Evolutionary conservation across 257 asterid species (phyloP), one percentile per base, ranked within the genome.

Genomic region (Ajuga chamaepitys): DNA sequence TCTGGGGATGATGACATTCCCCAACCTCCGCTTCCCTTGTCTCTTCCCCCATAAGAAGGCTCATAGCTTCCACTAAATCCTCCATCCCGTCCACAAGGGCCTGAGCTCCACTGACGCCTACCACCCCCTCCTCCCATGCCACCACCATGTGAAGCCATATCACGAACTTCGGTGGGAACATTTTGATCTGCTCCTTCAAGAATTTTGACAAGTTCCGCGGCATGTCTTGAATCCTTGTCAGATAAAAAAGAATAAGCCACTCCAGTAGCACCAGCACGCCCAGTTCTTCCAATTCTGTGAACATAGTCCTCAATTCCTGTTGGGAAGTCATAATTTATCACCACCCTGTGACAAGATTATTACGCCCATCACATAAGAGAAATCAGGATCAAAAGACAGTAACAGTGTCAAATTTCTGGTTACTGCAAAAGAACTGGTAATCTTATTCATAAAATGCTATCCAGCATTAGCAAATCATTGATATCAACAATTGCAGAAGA

Each of bases 201-300:
- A 65, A 91, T 75, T 72, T 91, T 91, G 72, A 88, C 81, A 38
- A 91, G 91, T 42, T 88, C 95, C 37, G 91, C 67, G 12, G 95
- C 96, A 77, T 88, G 80, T 74, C 73, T 91, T 0, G 86, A 85
- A 71, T 91, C 94, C 74, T 88, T 81, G 69, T 81, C 91, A 62
- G 79, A 53, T 45, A 91, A 78, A 77, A 91, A 91, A 1, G 95
- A 83, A 64, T 86, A 86, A 25, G 98, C 98, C 55, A 69, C 78
- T 48, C 98, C 98, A 21, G 91, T 84, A 24, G 98, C 98, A 74
- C 98, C 98, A 9, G 96, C 98, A 59, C 98, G 80, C 40, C 98
- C 98, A 12, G 98, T 91, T 80, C 98, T 86, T 74, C 98, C 98
- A 14, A 91, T 86, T 73, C 98, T 84, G 80, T 91, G 98, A 61